Evolutionary conservation across 352 stramenopile species (phyloP), one percentile per base, ranked within the genome.

Genomic region (Phytophthora tubulina): DNA sequence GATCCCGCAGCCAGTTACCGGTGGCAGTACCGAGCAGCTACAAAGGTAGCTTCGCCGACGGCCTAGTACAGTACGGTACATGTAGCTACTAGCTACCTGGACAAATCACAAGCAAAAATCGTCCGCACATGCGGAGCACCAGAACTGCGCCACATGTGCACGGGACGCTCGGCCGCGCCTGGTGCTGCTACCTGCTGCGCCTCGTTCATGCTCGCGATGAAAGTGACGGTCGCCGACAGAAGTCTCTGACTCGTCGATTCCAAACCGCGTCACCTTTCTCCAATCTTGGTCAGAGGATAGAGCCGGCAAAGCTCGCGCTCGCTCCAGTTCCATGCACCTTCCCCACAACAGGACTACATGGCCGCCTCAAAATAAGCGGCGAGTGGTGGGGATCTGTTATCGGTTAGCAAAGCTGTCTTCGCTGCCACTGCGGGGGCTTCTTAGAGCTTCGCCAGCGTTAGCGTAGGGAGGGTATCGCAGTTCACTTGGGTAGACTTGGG

Each of bases 171-270:
- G 21, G 21, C 21, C 21, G 21, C 21, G 21, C 21, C 21, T 27
- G 21, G 21, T 27, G 21, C n/a, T 64, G 39, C 8, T 15, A 35
- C 10, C 27, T 36, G 30, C 30, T 55, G 30, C 38, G 52, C 59
- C 60, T 61, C 27, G 46, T 73, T 63, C 52, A 57, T 68, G 21
- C 51, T 15, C 58, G 50, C 33, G 27, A 55, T 54, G 35, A 57
- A 45, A 33, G 51, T 69, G 66, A 69, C 66, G 51, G 6, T 57
- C 31, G 45, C 41, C 31, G 59, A 48, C 52, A 14, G 27, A 56
- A 42, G 61, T 17, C 46, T 59, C 15, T 62, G 61, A 71, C 39
- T 71, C 61, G 67, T 15, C 48, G 27, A 71, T 63, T 57, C 17
- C 39, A 41, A 55, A 33, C 21, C 53, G 41, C 52, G 58, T 68